Evolutionary conservation across 2,329 filamentous ascomycete genomes (phyloP).

Genomic region (Coniella lustricola): DNA sequence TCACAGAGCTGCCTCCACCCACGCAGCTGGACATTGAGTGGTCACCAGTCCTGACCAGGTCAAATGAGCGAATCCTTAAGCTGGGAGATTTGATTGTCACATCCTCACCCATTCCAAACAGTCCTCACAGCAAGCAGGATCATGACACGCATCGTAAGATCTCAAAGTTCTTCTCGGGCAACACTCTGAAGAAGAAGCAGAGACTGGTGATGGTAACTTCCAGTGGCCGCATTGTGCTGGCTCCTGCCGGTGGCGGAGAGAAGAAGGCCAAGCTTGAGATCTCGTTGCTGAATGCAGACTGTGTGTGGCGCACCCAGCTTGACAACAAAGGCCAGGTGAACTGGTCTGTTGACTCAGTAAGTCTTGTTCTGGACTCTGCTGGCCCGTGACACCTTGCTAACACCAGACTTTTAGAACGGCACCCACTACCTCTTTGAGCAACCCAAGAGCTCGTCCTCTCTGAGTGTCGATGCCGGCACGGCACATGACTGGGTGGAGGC

Average conservation of each 20-base stretch:
- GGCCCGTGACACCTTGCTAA: not conserved
- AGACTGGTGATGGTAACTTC: conserved; percentile 93
- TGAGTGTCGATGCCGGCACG: conserved; percentile 52
- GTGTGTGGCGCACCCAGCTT: conserved; percentile 69
- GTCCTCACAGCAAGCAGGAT: conserved; percentile 62
- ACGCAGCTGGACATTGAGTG: conserved; percentile 97
- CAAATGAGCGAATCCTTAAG: conserved; percentile 90
- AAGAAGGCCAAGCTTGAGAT: conserved; percentile 93
- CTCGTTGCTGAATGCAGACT: conserved; percentile 69
- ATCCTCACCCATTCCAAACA: conserved; percentile 69
- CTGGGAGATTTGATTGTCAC: conserved; percentile 85
- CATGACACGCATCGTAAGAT: conserved; percentile 76
- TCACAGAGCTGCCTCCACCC: conserved; percentile 93
- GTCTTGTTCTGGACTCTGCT: conserved; percentile 29
- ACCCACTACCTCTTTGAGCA: conserved; percentile 93
- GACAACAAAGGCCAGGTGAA: conserved; percentile 83
- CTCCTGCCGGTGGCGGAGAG: conserved; percentile 85
- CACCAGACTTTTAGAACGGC: conserved; percentile 53
- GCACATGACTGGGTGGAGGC: conserved; percentile 91
- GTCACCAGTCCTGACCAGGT: conserved; percentile 87
- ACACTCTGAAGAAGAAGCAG: conserved; percentile 85
- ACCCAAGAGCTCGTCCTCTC: conserved; percentile 58
- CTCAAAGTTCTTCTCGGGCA: conserved; percentile 86
- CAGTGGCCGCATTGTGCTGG: conserved; percentile 80
- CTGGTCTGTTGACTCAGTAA: conserved; percentile 91